Conservation (phyloP, 176 grass and related monocot species). For the Leersia perrieri region DNA sequence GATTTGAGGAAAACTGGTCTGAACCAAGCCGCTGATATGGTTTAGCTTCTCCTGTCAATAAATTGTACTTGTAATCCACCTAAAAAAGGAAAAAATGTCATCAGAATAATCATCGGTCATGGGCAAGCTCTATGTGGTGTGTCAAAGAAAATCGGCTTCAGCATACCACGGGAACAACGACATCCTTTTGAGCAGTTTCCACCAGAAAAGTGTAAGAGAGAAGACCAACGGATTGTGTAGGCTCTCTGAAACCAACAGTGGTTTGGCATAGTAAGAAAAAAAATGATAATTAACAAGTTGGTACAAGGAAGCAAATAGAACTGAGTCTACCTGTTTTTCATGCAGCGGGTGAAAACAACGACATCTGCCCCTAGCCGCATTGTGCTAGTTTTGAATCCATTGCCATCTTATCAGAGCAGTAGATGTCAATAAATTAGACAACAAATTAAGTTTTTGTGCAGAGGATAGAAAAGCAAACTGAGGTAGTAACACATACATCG, state of each 20-base stretch:
- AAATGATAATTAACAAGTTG: neutral
- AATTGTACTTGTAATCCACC: slow-evolving; percentile 81
- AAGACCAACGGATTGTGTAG: slow-evolving; percentile 72
- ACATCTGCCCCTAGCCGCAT: slow-evolving; percentile 85
- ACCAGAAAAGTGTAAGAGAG: slow-evolving; percentile 73
- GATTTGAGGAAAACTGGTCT: slow-evolving; percentile 62
- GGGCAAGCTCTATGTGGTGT: neutral
- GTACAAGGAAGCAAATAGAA: neutral
- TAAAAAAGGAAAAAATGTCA: slow-evolving; percentile 30
- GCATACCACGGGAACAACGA: slow-evolving; percentile 69
- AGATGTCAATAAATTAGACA: neutral
- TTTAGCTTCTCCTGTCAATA: slow-evolving; percentile 41
- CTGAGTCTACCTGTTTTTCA: slow-evolving; percentile 45
- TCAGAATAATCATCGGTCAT: neutral
- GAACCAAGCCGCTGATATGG: slow-evolving; percentile 32
- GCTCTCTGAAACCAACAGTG: slow-evolving; percentile 37
- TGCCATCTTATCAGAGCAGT: slow-evolving; percentile 54
- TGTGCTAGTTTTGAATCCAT: slow-evolving; percentile 92
- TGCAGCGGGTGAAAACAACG: slow-evolving; percentile 67
- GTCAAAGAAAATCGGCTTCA: neutral
- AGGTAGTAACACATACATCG: slow-evolving; percentile 52
- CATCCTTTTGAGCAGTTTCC: slow-evolving; percentile 53
- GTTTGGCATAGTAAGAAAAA: neutral
- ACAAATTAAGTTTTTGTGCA: neutral
- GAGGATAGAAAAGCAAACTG: slow-evolving; percentile 7